phyloP scores from a whole-genome alignment of 257 asterid species.

The Solanum sitiens region DNA sequence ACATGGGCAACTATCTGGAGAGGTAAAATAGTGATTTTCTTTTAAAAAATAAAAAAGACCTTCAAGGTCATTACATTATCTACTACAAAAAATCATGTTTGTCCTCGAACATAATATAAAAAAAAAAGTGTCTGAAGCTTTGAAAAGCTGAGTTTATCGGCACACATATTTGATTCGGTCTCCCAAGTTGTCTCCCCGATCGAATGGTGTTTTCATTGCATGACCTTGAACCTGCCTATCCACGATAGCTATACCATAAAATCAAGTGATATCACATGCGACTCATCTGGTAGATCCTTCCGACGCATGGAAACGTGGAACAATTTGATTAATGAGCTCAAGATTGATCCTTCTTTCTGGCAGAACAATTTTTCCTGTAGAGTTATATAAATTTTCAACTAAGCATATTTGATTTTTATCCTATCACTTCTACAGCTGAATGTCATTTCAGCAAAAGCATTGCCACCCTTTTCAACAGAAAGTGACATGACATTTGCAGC shows the following conservation, averaged over 20 bases:
- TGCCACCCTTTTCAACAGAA: too few relatives aligned
- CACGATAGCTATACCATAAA: background rate
- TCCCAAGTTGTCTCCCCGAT: background rate
- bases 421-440: background rate
- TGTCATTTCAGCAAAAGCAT: background rate
- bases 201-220: background rate
- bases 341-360: background rate
- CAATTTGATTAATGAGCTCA: background rate
- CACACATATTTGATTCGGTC: background rate
- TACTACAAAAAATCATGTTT: too few relatives aligned
- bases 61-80: too few relatives aligned
- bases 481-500: background rate
- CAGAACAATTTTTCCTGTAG: background rate
- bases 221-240: background rate
- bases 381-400: background rate
- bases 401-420: background rate
- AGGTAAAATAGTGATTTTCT: too few relatives aligned
- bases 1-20: too few relatives aligned
- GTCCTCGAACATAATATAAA: too few relatives aligned
- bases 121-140: too few relatives aligned
- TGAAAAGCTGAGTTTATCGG: background rate
- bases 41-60: too few relatives aligned
- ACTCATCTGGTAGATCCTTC: background rate
- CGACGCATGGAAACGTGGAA: background rate
- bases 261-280: background rate